phyloP scores from a whole-genome alignment of 331 rosid genomes.

The Dryas integrifolia region DNA sequence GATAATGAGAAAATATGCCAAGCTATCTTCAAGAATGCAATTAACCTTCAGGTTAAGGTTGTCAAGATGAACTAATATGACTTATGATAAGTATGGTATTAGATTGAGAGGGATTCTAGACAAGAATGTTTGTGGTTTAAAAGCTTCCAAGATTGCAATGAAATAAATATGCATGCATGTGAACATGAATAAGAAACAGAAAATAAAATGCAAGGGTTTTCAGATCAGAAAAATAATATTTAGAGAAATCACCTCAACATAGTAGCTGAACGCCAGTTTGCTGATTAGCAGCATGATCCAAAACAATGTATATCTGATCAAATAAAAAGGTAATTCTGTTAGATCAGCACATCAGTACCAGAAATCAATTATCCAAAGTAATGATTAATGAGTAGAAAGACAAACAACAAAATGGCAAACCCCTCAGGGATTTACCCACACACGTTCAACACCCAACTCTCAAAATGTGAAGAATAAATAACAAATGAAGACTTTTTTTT shows the following conservation, averaged over 20 bases:
- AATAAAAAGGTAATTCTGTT: conserved; percentile 27
- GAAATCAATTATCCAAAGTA: background rate
- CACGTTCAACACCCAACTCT: conserved; percentile 9
- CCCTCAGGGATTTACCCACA: background rate
- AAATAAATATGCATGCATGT: background rate
- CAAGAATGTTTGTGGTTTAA: too few species aligned
- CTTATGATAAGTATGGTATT: background rate
- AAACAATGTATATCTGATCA: conserved; percentile 79
- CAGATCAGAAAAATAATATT: background rate
- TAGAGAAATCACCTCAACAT: conserved; percentile 73
- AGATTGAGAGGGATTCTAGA: background rate
- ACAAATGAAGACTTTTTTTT: background rate
- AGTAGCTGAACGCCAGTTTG: conserved; percentile 96
- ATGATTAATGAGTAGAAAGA: background rate
- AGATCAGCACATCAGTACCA: conserved; percentile 18
- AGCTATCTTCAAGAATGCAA: background rate
- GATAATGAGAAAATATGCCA: background rate
- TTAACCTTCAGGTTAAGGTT: background rate
- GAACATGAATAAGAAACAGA: background rate
- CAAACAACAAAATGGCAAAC: conserved; percentile 10
- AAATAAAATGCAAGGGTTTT: background rate
- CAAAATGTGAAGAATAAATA: conserved; percentile 18
- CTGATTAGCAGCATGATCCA: conserved; percentile 91
- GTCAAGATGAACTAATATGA: background rate
- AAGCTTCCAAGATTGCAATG: background rate